Evolutionary conservation across 139 green algal species (phyloP).

Genomic region (Gonium pectorale): DNA sequence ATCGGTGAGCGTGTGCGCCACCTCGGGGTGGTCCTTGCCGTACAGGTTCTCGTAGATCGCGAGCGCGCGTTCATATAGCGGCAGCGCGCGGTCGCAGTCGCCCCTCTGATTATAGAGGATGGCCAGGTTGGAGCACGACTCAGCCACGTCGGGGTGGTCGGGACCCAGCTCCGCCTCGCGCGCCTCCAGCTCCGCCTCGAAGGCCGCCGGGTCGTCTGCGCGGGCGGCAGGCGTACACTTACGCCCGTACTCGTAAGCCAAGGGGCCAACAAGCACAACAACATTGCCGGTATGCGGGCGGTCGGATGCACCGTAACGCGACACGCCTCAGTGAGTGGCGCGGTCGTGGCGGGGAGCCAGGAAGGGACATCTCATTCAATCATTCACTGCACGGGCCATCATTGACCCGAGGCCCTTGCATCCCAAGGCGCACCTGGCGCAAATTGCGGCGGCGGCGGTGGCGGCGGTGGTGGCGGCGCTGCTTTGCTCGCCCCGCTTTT

Average conservation of each 20-base stretch:
- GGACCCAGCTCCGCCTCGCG: slow-evolving; percentile 65
- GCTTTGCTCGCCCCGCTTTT: slow-evolving; percentile 2
- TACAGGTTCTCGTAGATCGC: slow-evolving; percentile 79
- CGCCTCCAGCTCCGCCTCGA: slow-evolving; percentile 70
- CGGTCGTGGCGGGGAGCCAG: no score
- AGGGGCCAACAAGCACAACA: no score
- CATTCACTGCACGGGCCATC: no score
- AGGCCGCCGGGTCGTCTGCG: slow-evolving; percentile 65
- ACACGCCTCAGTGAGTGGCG: no score
- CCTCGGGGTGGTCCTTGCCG: slow-evolving; percentile 80
- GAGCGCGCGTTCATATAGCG: slow-evolving; percentile 90
- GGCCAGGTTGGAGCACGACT: slow-evolving; percentile 84
- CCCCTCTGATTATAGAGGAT: slow-evolving; percentile 85
- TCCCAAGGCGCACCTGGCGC: slow-evolving; percentile 8
- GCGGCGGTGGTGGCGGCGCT: slow-evolving; percentile 1
- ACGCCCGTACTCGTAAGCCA: no score
- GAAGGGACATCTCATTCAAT: no score
- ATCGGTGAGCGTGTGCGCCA: slow-evolving; percentile 94
- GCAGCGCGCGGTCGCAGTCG: slow-evolving; percentile 64
- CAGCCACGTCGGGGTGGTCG: slow-evolving; percentile 79
- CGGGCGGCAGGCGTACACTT: no score
- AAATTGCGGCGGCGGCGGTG: background rate
- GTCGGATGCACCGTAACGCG: no score
- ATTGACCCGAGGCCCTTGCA: background rate
- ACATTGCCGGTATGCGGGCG: no score